A percentile compares a stretch with the other conserved stretches of the same genome.
phyloP scores from a whole-genome alignment of 805 yeast species.

The Metschnikowia kunwiensis region DNA sequence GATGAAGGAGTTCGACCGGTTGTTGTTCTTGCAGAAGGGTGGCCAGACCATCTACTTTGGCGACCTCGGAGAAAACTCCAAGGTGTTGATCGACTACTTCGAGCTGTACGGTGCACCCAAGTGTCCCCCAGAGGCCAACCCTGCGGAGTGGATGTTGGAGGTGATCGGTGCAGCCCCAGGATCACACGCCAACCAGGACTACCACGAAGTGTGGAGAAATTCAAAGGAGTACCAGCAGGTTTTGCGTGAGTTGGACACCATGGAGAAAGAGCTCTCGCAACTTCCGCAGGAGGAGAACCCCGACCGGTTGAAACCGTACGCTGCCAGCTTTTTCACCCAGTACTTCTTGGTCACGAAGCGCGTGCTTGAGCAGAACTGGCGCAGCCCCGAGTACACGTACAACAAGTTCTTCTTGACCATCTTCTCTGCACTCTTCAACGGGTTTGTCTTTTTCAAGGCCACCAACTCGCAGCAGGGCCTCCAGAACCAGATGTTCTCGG shows the following conservation, averaged over 20 bases:
- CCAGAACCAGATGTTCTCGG: slow-evolving; percentile 63
- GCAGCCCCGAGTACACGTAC: slow-evolving; percentile 59
- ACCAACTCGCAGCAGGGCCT: slow-evolving; percentile 49
- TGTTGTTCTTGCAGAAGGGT: slow-evolving; percentile 42
- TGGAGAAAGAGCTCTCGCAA: slow-evolving; percentile 52
- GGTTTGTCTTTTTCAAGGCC: slow-evolving; percentile 70
- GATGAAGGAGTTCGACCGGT: slow-evolving; percentile 54
- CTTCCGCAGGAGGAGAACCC: slow-evolving; percentile 15
- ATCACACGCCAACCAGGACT: slow-evolving; percentile 9
- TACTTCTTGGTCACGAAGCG: slow-evolving; percentile 29
- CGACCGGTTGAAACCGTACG: slow-evolving; percentile 22
- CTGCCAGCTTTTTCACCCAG: slow-evolving; percentile 50
- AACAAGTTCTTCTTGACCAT: slow-evolving; percentile 57
- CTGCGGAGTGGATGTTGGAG: slow-evolving; percentile 16
- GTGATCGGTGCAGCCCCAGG: slow-evolving; percentile 16
- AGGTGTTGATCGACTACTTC: slow-evolving; percentile 9
- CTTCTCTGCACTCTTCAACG: slow-evolving; percentile 56
- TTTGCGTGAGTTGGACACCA: slow-evolving; percentile 49
- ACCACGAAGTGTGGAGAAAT: slow-evolving; percentile 10
- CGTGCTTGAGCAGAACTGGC: slow-evolving; percentile 44
- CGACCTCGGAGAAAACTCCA: slow-evolving; percentile 12
- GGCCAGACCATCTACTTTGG: slow-evolving; percentile 17
- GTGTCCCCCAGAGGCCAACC: slow-evolving; percentile 11
- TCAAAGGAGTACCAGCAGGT: slow-evolving; percentile 44
- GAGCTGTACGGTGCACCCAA: slow-evolving; percentile 9